phyloP scores from a whole-genome alignment of 441 rosid species.

The Corymbia calophylla region DNA sequence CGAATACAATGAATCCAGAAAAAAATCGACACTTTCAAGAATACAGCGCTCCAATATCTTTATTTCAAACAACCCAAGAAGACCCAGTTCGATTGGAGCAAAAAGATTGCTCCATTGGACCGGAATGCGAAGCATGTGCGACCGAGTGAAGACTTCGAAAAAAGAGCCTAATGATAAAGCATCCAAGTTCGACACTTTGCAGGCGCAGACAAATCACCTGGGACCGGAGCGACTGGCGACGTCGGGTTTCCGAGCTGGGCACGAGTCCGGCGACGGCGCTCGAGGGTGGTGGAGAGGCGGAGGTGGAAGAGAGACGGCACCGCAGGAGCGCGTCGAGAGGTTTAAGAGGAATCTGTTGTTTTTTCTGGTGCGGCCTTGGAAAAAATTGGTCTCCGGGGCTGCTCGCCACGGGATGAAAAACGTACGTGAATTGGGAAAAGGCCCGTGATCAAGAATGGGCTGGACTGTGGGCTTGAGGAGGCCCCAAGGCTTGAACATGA shows the following conservation, averaged over 20 bases:
- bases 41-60: background rate
- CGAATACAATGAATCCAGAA: constrained; percentile 15
- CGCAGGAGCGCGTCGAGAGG: background rate
- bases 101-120: background rate
- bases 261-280: background rate
- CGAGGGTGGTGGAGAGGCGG: background rate
- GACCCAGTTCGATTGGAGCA: constrained; percentile 18
- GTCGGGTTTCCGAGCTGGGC: background rate
- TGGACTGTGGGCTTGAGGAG: background rate
- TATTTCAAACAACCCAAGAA: constrained; percentile 1
- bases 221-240: background rate
- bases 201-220: background rate
- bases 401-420: background rate
- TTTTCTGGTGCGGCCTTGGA: background rate
- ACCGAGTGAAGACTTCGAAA: background rate
- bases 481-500: background rate
- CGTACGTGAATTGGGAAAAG: background rate
- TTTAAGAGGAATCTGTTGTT: background rate
- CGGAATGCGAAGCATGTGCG: background rate
- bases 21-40: background rate
- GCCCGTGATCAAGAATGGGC: background rate
- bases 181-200: background rate
- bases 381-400: background rate
- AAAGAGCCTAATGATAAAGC: background rate
- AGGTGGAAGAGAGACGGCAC: background rate